Percentiles rank a stretch among this genome's conserved stretches.
phyloP scores from a whole-genome alignment of 2,329 filamentous ascomycete genomes.

The Penicillium sp. region DNA sequence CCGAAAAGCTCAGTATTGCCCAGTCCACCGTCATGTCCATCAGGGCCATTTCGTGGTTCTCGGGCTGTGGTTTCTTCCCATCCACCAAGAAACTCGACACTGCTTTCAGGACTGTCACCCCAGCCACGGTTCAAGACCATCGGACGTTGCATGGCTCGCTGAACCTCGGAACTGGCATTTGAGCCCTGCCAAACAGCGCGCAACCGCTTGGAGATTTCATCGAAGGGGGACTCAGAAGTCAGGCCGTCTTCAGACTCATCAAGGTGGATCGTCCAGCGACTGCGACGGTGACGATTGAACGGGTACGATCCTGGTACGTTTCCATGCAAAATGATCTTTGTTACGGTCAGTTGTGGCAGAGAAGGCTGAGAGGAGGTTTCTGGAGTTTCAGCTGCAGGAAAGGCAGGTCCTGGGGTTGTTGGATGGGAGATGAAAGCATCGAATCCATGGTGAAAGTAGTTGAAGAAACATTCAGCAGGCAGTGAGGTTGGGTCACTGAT shows the following conservation, averaged over 20 bases:
- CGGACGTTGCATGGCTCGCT: slow-evolving; percentile 57
- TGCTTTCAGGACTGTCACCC: slow-evolving; percentile 89
- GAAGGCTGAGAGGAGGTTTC: slow-evolving; percentile 36
- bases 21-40: slow-evolving; percentile 56
- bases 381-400: slow-evolving; percentile 55
- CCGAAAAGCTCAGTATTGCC: slow-evolving; percentile 86
- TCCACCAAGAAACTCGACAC: slow-evolving; percentile 79
- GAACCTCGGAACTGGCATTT: slow-evolving; percentile 61
- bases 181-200: slow-evolving; percentile 70
- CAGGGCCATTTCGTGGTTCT: slow-evolving; percentile 49
- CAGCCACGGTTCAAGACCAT: slow-evolving; percentile 92
- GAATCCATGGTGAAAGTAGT: slow-evolving; percentile 95
- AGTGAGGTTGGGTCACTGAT: slow-evolving; percentile 62
- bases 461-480: slow-evolving; percentile 77
- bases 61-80: slow-evolving; percentile 74
- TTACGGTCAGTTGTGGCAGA: slow-evolving; percentile 73
- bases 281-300: slow-evolving; percentile 91
- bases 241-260: slow-evolving; percentile 52
- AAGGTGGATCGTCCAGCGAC: slow-evolving; percentile 76
- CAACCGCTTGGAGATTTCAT: slow-evolving; percentile 70
- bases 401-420: slow-evolving; percentile 64
- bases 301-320: slow-evolving; percentile 96
- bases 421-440: slow-evolving; percentile 88
- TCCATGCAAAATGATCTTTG: slow-evolving; percentile 89
- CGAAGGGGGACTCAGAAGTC: slow-evolving; percentile 77